Base-by-base conservation (phyloP, 495 filamentous ascomycete genomes). In the Tuber borchii region DNA sequence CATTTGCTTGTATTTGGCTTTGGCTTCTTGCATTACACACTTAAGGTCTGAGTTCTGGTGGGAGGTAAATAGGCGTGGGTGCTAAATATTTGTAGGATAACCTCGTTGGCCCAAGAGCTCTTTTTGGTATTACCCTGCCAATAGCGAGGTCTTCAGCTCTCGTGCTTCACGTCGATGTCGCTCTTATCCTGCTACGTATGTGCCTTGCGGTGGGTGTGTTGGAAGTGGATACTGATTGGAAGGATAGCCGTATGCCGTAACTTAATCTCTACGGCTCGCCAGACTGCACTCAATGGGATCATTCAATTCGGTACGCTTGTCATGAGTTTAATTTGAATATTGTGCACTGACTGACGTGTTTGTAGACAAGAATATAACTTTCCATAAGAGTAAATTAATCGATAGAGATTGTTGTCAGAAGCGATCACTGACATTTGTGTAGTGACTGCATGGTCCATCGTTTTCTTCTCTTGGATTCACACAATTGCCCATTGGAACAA, bases 401-500 rank as follows among this genome's bases (percentile, higher is more conserved):
- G 22, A 34, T 7, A 17, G 31, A 71, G 39, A 20, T 39, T 71
- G 26, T 14, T 73, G 20, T 72, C 16, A 34, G 37, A 37, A 70
- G 51, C 48, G 51, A 8, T 34, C 34, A 37, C 44, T 79, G 71
- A 79, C 42, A 39, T 37, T 44, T 70, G 70, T 48, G 17, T 75
- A 85, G 84, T 91, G 72, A 90, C 90, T 44, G 92, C 90, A 6
- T 93, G 91, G 90, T 91, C 91, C 34, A 92, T 94, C 82, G 87
- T 93, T 74, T 91, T 93, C 85, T 94, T 91, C 83, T 91, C 91
- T 31, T 92, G 89, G 89, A 88, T 93, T 1, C 92, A 94, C 83
- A 93, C 91, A 26, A 89, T 92, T 77, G 90, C 91, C 71, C 92
- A 93, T 83, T 93, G 90, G 90, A 90, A 92, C 86, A 93, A 93